Conservation (phyloP, 179 eudicot genomes). For the Beta corolliflora region DNA sequence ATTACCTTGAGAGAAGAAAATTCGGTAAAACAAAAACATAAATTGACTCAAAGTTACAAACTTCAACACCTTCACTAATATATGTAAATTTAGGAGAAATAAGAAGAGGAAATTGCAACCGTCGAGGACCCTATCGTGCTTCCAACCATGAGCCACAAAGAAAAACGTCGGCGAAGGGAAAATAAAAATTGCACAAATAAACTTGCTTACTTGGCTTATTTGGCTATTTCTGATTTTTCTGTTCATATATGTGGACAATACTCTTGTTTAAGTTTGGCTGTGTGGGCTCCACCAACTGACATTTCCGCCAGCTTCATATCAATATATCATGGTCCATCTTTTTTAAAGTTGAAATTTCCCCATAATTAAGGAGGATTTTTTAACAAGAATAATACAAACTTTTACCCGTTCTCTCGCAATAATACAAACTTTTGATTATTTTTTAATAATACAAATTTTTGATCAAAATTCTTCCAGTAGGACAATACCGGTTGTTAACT, state of each 20-base stretch:
- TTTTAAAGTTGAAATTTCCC: too few relatives aligned
- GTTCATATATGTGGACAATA: slow-evolving; percentile 13
- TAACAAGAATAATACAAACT: too few relatives aligned
- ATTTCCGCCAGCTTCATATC: background rate
- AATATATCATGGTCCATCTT: background rate
- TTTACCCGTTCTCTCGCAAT: too few relatives aligned
- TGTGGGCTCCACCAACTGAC: background rate
- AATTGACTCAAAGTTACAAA: too few relatives aligned
- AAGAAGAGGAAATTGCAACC: background rate
- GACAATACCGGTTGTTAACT: too few relatives aligned
- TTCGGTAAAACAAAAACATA: too few relatives aligned
- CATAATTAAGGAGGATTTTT: too few relatives aligned
- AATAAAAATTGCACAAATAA: background rate
- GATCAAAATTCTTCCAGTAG: too few relatives aligned
- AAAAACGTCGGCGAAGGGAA: slow-evolving; percentile 5
- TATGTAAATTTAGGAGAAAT: background rate
- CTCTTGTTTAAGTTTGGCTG: background rate
- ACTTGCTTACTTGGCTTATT: background rate
- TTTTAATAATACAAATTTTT: too few relatives aligned
- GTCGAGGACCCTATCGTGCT: slow-evolving; percentile 12
- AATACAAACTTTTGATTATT: too few relatives aligned
- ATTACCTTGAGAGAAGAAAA: too few relatives aligned
- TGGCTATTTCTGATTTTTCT: background rate
- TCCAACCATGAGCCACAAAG: slow-evolving; percentile 10
- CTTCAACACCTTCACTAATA: too few relatives aligned